Evolutionary conservation across 225 moss, liverwort and hornwort genomes (phyloP), one percentile per base, ranked within the genome.

Genomic region (Climacium dendroides): DNA sequence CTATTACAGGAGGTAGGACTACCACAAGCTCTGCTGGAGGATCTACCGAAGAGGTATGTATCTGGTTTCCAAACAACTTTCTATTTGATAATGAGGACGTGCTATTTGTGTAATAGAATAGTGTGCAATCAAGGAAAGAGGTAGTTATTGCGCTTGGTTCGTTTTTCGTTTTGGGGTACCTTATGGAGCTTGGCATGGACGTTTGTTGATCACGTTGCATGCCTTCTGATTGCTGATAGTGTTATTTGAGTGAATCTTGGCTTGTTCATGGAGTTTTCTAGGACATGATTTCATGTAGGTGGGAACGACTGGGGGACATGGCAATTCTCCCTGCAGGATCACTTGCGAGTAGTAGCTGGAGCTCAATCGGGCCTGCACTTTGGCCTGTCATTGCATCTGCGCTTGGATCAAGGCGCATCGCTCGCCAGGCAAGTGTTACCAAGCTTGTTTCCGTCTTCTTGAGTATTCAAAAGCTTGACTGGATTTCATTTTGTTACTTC

Each of bases 231-330:
- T 80, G 25, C 25, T 85, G 66, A 62, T 80, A 67, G 30, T 77
- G 65, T 71, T 60, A 58, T 80, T 77, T 84, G 61, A 30, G 78
- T 85, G 78, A 41, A 13, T 71, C 69, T 76, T 72, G 76, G 86
- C 90, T 88, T 53, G 65, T 78, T 89, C 61, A 85, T 87, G 87
- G 64, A 92, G 13, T 60, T 87, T 59, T 87, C 20, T 74, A 92
- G 87, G 80, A 5, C 25, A 85, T 91, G 57, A 82, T 79, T 91
- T 80, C 52, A 77, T 92, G 92, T 91, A 96, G 95, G 90, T 98
- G 98, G 98, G 97, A 98, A 94, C 95, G 94, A 54, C 93, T 97
- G 34, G 98, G 96, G 85, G 95, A 98, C 87, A 94, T 97, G 96
- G 88, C 92, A 67, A 89, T 98, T 79, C 92, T 98, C 82, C 98